Conservation (phyloP, 192 early-diverging fungal species). For the Chytriomyces sp. region DNA sequence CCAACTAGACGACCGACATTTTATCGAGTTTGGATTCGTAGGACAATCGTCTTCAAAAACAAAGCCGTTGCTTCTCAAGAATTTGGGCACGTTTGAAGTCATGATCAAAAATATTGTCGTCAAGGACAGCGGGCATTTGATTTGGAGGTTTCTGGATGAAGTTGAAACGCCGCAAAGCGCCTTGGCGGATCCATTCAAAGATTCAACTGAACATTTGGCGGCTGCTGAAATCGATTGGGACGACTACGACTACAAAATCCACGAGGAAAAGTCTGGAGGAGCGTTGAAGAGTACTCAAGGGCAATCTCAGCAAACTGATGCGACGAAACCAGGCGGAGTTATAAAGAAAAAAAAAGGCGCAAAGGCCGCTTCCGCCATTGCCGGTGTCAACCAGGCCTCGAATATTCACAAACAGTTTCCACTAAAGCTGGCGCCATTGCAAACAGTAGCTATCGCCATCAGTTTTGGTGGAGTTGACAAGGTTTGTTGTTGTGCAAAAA, state of each 20-base stretch:
- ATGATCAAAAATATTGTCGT: slow-evolving; percentile 48
- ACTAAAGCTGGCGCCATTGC: slow-evolving; percentile 45
- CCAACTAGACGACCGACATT: slow-evolving; percentile 28
- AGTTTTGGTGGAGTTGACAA: slow-evolving; percentile 50
- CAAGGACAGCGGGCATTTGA: slow-evolving; percentile 42
- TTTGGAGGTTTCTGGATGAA: slow-evolving; percentile 57
- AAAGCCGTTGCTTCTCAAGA: slow-evolving; percentile 44
- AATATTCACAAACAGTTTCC: slow-evolving; percentile 48
- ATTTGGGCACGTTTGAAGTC: slow-evolving; percentile 56
- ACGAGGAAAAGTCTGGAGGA: slow-evolving; percentile 31
- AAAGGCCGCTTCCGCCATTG: slow-evolving; percentile 9
- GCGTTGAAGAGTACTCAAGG: not conserved
- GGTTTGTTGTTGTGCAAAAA: slow-evolving; percentile 16
- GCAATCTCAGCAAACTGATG: slow-evolving; percentile 5
- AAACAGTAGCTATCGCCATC: slow-evolving; percentile 33
- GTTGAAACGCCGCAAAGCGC: slow-evolving; percentile 15
- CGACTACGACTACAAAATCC: slow-evolving; percentile 49
- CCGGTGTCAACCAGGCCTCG: not conserved
- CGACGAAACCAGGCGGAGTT: not conserved
- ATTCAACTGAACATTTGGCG: slow-evolving; percentile 25
- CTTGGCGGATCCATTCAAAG: not conserved
- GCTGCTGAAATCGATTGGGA: slow-evolving; percentile 58
- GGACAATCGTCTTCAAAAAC: slow-evolving; percentile 37
- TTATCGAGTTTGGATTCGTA: slow-evolving; percentile 57
- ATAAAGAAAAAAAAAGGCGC: slow-evolving; percentile 23